These are phyloP conservation scores for Alloteropsis semialata DNA, from an alignment of 176 grass and related monocot genomes.

Conservation along the genomic window DNA sequence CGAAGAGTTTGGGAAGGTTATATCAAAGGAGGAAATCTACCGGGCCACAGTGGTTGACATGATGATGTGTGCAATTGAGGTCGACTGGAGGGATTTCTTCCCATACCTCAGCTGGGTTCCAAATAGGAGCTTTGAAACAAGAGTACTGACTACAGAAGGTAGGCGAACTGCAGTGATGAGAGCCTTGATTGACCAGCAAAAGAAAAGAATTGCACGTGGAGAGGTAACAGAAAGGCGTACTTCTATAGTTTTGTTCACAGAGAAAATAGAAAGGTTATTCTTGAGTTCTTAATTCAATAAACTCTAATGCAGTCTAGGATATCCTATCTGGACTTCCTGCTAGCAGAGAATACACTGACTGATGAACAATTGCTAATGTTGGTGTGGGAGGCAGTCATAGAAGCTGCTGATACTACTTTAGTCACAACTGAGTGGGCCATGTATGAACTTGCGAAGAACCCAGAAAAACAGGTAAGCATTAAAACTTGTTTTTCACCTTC, in stretches of 20 bases:
- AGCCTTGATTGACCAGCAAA: conserved; percentile 63
- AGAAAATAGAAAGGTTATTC: background rate
- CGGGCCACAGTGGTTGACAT: conserved; percentile 55
- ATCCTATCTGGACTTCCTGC: conserved; percentile 70
- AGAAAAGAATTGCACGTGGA: conserved; percentile 50
- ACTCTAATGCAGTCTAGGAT: conserved; percentile 37
- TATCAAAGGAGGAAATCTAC: conserved; percentile 63
- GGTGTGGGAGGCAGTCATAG: conserved; percentile 78
- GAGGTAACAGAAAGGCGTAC: conserved; percentile 41
- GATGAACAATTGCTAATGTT: conserved; percentile 58
- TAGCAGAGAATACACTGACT: conserved; percentile 59
- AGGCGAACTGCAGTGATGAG: conserved; percentile 47
- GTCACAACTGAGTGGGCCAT: conserved; percentile 86
- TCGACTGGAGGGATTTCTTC: conserved; percentile 98
- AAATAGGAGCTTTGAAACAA: conserved; percentile 68
- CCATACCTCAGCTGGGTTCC: conserved; percentile 86
- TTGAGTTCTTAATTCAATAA: background rate
- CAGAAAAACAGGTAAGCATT: conserved; percentile 49
- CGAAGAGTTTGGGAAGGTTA: conserved; percentile 59
- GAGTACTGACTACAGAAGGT: conserved; percentile 37
- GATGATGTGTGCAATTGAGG: conserved; percentile 83
- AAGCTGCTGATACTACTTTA: conserved; percentile 71
- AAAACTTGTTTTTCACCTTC: background rate
- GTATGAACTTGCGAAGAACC: conserved; percentile 76
- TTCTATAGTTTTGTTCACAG: background rate